phyloP scores from a whole-genome alignment of 768 basidiomycete species.

The Pleurotus tuoliensis region DNA sequence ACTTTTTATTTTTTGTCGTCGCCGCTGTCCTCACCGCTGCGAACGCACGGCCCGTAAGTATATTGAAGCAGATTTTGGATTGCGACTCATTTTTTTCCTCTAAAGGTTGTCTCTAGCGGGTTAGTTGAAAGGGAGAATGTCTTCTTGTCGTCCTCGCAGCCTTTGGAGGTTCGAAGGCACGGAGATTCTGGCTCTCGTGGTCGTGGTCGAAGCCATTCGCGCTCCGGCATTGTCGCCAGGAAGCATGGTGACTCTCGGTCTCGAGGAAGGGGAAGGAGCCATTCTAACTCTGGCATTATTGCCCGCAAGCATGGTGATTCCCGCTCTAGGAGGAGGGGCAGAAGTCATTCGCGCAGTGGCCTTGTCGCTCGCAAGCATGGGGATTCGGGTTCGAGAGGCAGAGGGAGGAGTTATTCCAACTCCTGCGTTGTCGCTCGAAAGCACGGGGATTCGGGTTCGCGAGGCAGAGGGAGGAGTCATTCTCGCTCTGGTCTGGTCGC shows the following conservation, averaged over 20 bases:
- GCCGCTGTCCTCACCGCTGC: neutral
- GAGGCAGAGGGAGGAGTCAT: neutral
- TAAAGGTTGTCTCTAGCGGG: neutral
- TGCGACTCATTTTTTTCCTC: neutral
- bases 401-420: neutral
- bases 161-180: neutral
- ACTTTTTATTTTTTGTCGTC: neutral
- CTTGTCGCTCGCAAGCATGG: neutral
- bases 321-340: neutral
- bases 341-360: neutral
- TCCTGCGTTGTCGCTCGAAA: neutral
- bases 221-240: neutral
- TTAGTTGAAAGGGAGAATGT: neutral
- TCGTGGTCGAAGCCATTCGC: slow-evolving; percentile 1
- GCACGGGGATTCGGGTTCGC: neutral
- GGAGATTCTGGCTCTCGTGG: neutral
- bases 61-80: neutral
- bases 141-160: neutral
- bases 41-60: neutral
- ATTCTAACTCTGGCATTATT: neutral
- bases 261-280: neutral
- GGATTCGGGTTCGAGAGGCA: neutral
- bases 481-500: neutral
- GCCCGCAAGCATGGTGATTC: neutral
- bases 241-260: neutral